Conservation (phyloP, 257 asterid genomes). For the Solanum tarapatanum region DNA sequence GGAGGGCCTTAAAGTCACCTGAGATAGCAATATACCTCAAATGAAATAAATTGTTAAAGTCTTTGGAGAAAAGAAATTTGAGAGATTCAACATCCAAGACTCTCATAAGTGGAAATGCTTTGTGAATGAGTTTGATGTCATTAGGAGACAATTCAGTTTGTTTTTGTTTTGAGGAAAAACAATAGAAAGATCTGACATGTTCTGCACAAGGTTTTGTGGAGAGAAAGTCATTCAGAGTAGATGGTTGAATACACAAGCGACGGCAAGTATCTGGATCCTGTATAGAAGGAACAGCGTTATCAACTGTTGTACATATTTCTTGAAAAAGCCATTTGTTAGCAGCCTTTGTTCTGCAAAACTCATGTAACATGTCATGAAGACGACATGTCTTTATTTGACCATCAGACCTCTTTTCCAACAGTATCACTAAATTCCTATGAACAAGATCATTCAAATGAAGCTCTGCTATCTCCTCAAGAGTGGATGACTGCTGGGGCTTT, state of each 20-base stretch:
- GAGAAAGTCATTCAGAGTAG: background rate
- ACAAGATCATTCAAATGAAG: background rate
- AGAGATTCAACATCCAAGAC: background rate
- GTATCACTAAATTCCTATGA: background rate
- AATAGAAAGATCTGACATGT: background rate
- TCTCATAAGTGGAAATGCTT: background rate
- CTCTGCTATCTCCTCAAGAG: conserved; percentile 11
- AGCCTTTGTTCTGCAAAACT: conserved; percentile 12
- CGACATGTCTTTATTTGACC: conserved; percentile 2
- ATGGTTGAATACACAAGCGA: background rate
- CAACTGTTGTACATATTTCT: background rate
- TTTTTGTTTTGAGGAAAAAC: background rate
- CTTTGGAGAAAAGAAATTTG: background rate
- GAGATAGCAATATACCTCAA: background rate
- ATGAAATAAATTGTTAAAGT: background rate
- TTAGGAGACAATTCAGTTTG: background rate
- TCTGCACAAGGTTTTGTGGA: background rate
- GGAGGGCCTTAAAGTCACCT: background rate
- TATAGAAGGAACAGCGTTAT: background rate
- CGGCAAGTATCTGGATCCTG: background rate
- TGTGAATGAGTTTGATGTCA: background rate
- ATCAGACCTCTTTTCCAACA: background rate
- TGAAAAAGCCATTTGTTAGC: background rate
- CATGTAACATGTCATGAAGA: background rate
- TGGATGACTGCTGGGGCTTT: background rate